Base-by-base conservation (phyloP, 78 protist genomes). In the Thecamonas trahens region DNA sequence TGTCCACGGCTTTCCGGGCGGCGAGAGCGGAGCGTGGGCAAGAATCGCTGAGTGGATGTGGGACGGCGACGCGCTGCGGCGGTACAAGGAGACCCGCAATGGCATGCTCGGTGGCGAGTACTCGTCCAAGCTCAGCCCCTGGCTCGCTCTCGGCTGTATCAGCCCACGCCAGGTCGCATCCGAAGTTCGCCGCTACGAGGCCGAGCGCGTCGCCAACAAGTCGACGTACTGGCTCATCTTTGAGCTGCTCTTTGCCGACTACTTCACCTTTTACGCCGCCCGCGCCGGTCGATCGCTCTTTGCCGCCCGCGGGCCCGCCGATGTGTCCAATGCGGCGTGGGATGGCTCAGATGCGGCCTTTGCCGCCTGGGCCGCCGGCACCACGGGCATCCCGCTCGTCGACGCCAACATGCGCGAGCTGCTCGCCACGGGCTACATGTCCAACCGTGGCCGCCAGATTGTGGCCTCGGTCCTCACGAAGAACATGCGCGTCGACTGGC, bases 331-430 rank as follows among this genome's bases (percentile, higher is more conserved):
- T n/a, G n/a, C n/a, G n/a, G n/a, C n/a, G n/a, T n/a, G n/a, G n/a
- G n/a, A n/a, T n/a, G n/a, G n/a, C n/a, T n/a, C n/a, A 62, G 26
- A 62, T 62, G 44, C 11, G 6, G 2, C 9, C 29, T 64, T 75
- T 20, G 24, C 0, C 32, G n/a, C 57, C 15, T 82, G 87, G 87
- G 49, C 24, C 47, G 60, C 54, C 3, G 80, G 87, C 20, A 1
- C 4, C 35, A 67, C 73, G 1, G 87, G 87, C 14, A 0, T 55
- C 47, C 87, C 87, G 18, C 65, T 82, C 29, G 75, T 82, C 18
- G 87, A 82, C 55, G 87, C 87, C 20, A 71, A 64, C 72, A 75
- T 76, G 82, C 65, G 74, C 18, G 83, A 82, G 82, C 59, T 82
- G 28, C 40, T 35, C 18, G 60, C 68, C 6, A 73, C 86, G 7